Percentiles rank a stretch among this genome's conserved stretches.
phyloP scores from a whole-genome alignment of 192 early-diverging fungal genomes.

The Paraglomus brasilianum region DNA sequence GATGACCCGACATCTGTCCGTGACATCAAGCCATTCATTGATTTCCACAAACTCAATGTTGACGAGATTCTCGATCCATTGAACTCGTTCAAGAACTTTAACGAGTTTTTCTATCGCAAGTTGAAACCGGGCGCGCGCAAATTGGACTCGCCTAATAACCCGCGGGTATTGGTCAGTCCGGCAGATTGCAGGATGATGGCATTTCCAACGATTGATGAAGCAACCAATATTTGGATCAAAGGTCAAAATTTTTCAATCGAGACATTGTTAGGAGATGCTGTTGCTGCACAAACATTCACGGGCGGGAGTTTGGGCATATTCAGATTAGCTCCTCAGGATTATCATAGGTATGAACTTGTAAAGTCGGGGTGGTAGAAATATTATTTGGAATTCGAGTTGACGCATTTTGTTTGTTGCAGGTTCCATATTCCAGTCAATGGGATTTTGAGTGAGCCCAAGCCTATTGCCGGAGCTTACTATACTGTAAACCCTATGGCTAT shows the following conservation, averaged over 20 bases:
- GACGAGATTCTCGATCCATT: constrained; percentile 69
- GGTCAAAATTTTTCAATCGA: constrained; percentile 66
- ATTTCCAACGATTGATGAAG: constrained; percentile 63
- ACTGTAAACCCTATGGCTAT: constrained; percentile 88
- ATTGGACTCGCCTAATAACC: constrained; percentile 44
- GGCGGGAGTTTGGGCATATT: constrained; percentile 70
- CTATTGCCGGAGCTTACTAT: constrained; percentile 68
- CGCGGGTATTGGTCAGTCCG: constrained; percentile 61
- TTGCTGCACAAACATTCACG: constrained; percentile 49
- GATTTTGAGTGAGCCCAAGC: constrained; percentile 48
- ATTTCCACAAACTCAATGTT: constrained; percentile 68
- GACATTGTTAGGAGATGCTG: constrained; percentile 54
- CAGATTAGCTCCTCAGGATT: constrained; percentile 82
- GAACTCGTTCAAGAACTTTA: constrained; percentile 69
- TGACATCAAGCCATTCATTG: constrained; percentile 72
- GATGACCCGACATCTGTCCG: constrained; percentile 57
- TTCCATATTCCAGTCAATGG: constrained; percentile 78
- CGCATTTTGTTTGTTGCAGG: constrained; percentile 29
- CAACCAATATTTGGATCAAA: constrained; percentile 80
- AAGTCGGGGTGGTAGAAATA: neutral
- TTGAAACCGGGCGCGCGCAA: constrained; percentile 64
- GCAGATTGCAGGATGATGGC: constrained; percentile 74
- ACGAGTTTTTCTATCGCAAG: constrained; percentile 85
- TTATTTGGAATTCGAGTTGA: neutral
- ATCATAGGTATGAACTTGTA: constrained; percentile 57